phyloP scores from a whole-genome alignment of 1,284 basidiomycete species.

The Fomitopsis betulina region DNA sequence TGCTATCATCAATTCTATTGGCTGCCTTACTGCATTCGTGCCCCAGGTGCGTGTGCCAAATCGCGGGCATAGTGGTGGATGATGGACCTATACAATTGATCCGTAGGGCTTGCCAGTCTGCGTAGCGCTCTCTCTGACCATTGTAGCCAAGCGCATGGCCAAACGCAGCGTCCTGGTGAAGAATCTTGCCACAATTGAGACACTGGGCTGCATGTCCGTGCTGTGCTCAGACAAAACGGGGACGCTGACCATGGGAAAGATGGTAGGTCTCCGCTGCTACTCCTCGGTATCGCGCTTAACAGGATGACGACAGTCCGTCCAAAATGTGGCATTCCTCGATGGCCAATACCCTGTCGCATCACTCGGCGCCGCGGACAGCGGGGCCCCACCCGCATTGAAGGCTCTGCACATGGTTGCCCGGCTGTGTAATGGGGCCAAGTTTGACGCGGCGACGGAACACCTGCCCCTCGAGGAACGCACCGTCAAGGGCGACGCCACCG shows the following conservation, averaged over 20 bases:
- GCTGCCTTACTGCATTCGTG: constrained; percentile 45
- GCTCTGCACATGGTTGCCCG: constrained; percentile 42
- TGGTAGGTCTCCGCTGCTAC: constrained; percentile 11
- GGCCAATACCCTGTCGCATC: constrained; percentile 24
- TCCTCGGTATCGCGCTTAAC: not conserved
- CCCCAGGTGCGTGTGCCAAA: constrained; percentile 32
- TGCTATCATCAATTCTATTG: constrained; percentile 44
- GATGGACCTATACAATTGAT: not conserved
- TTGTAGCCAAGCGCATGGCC: constrained; percentile 47
- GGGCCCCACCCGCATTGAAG: constrained; percentile 19
- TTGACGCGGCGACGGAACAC: constrained; percentile 35
- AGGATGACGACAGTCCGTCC: constrained; percentile 29
- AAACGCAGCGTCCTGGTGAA: constrained; percentile 55
- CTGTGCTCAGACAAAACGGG: constrained; percentile 25
- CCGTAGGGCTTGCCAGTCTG: constrained; percentile 43
- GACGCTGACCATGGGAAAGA: constrained; percentile 23
- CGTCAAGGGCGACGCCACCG: constrained; percentile 62
- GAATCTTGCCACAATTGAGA: constrained; percentile 55
- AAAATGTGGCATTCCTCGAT: constrained; percentile 39
- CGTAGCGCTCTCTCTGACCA: constrained; percentile 46
- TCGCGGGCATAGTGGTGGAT: not conserved
- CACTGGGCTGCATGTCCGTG: constrained; percentile 55
- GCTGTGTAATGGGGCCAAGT: constrained; percentile 61
- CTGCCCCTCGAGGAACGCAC: constrained; percentile 31
- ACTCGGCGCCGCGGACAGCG: constrained; percentile 16